Base-by-base conservation (phyloP, 305 asterid genomes). In the Plantago rigida region DNA sequence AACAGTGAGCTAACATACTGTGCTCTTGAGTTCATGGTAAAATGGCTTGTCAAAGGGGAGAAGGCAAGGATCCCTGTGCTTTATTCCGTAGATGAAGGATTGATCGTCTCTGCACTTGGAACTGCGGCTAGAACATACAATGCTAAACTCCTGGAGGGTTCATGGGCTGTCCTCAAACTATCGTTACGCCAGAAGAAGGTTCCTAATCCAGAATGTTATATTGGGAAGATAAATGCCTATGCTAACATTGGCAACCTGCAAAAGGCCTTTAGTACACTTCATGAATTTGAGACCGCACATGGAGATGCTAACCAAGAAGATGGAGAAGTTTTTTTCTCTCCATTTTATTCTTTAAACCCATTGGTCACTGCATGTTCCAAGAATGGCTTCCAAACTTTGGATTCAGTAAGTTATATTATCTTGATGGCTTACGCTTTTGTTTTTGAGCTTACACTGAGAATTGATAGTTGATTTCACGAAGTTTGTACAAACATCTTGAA, bases 121-220 rank as follows among this genome's bases (percentile, higher is more conserved):
- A 86, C 94, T 71, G 94, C 95, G 31, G 85, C 84, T 57, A 83
- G 94, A 81, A 86, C 87, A 6, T 81, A 75, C 76, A 74, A 71
- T 71, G 60, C 89, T 60, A 77, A 67, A 67, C 94, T 89, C 52
- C 68, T 89, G 68, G 94, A 83, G 13, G 95, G 77, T 65, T 74
- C 95, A 19, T 89, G 97, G 95, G 84, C 82, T 61, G 71, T 89
- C 62, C 94, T 86, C 45, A 86, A 82, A 85, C 82, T 80, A 19
- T 82, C 94, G 53, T 76, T 81, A 65, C 89, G 84, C 48, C 78
- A 76, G 42, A 74, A 70, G 75, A 79, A 73, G 79, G 52, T 53
- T 53, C 97, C 94, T 11, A 79, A 22, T 64, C 92, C 92, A 57
- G 97, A 83, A 79, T 69, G 86, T 65, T 89, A 78, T 71, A 69